Evolutionary conservation across 257 asterid species (phyloP).

Genomic region (Verbena officinalis): DNA sequence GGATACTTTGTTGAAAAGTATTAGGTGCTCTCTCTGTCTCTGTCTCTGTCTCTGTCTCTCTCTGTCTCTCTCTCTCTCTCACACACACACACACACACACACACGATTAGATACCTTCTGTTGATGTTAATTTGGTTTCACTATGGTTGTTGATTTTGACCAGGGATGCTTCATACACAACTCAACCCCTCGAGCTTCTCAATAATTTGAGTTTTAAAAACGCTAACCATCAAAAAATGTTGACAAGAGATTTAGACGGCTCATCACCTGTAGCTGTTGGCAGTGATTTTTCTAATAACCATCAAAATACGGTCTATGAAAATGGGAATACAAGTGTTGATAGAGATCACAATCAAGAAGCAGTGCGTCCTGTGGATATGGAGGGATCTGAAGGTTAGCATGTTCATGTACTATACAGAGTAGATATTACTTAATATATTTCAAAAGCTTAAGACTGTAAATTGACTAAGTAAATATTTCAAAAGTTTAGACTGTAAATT

Average conservation of each 20-base stretch:
- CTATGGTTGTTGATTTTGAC: constrained; percentile 32
- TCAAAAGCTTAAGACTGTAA: too few relatives aligned
- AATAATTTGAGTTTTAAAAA: constrained; percentile 79
- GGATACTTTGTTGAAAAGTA: constrained; percentile 94
- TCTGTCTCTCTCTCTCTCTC: not conserved
- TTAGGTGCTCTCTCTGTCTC: constrained; percentile 53
- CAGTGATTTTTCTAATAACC: constrained; percentile 38
- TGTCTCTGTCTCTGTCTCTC: not conserved
- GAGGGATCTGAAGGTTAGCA: constrained; percentile 87
- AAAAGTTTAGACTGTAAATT: too few relatives aligned
- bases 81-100: not conserved
- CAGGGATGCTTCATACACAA: constrained; percentile 96
- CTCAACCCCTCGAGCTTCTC: constrained; percentile 99
- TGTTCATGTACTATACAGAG: constrained; percentile 8
- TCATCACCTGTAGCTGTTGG: constrained; percentile 41
- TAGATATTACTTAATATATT: too few relatives aligned
- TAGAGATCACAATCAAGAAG: constrained; percentile 58
- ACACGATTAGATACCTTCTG: not conserved
- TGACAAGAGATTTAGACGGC: constrained; percentile 52
- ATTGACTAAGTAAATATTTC: constrained; percentile 14
- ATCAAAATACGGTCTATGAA: constrained; percentile 45
- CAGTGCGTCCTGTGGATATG: constrained; percentile 46
- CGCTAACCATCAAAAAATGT: constrained; percentile 48
- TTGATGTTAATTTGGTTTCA: constrained; percentile 29
- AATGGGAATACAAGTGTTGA: constrained; percentile 53